Evolutionary conservation across 2,329 filamentous ascomycete genomes (phyloP), one percentile per base, ranked within the genome.

Genomic region (Cladosporium sp.): DNA sequence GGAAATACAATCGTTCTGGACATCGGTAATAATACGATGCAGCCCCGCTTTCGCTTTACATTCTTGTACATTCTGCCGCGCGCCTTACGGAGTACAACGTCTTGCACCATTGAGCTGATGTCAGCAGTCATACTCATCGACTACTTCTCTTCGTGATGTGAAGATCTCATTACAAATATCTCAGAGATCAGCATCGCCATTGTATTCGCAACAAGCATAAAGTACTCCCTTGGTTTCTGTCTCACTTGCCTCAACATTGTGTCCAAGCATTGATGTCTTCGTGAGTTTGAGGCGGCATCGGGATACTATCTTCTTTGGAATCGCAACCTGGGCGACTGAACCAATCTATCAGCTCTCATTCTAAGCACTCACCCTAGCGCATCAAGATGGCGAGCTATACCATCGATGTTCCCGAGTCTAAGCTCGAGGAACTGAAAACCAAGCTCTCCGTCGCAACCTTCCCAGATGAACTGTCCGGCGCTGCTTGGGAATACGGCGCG

Each of bases 401-500:
- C 15, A 80, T 85, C 61, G 66, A 70, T 12, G 70, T 85, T n/a
- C 71, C 81, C 0, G 78, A 85, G 39, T 68, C 74, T 6, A 74
- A 78, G 19, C 70, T 88, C 15, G 71, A 80, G 9, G 74, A 74
- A n/a, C 75, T 88, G 2, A 77, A 79, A 59, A 74, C 77, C 25
- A 86, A 84, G 65, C 79, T 88, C 2, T 70, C 75, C 0, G 71
- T 77, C 1, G 71, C 82, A 3, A 75, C 76, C 7, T 83, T 84
- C 49, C 84, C 84, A 0, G 78, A 84, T 64, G 83, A 86, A 62
- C 61, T 83, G 19, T 74, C 82, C 20, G 70, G 65, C 24, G 75
- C 78, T 3, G 74, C 64, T 42, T 83, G 83, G 83, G 75, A 80
- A 15, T 81, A 85, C 63, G 86, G 86, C 15, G 76, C 81, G 10